Base-by-base conservation (phyloP, 352 stramenopile species). In the Globisporangium cederbergense region DNA sequence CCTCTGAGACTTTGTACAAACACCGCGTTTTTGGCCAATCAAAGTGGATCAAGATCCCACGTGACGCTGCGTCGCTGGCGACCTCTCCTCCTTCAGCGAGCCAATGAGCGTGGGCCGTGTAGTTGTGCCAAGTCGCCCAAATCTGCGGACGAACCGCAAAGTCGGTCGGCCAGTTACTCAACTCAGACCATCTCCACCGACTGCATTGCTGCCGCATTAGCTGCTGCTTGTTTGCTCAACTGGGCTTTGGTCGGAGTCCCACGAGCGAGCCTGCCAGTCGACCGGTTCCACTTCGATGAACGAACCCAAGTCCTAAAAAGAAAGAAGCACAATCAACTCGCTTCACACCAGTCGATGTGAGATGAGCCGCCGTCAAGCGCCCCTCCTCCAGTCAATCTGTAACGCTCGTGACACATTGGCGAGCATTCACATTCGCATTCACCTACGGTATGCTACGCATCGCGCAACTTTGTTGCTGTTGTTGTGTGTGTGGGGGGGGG, bases 91-190 rank as follows among this genome's bases (percentile, higher is more conserved):
- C 11, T n/a, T 45, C 14, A 0, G 40, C 40, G 13, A 6, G 18
- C 16, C 43, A 25, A 20, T 50, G 43, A 50, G 43, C 43, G 43
- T 18, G 43, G 10, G 43, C 43, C 11, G 40, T n/a, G 11, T 45
- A 13, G n/a, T n/a, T 45, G 40, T 16, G 14, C 40, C 40, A n/a
- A 45, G 14, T n/a, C 40, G 6, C 13, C 40, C 40, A 45, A 45
- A 45, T 45, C 40, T 45, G 40, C 40, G 40, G n/a, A 50, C 43
- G 43, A 50, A 50, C 43, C 43, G 18, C 43, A 50, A n/a, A 45
- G 13, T 18, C 14, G 13, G 14, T 45, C 13, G 8, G 11, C 9
- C 38, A 43, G 36, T 43, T 3, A 43, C 10, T 45, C 40, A 16
- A 8, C 10, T 42, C 36, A 1, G 2, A 42, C 36, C 36, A 42